Base-by-base conservation (phyloP, 148 eudicot species). In the Arctostaphylos glauca region DNA sequence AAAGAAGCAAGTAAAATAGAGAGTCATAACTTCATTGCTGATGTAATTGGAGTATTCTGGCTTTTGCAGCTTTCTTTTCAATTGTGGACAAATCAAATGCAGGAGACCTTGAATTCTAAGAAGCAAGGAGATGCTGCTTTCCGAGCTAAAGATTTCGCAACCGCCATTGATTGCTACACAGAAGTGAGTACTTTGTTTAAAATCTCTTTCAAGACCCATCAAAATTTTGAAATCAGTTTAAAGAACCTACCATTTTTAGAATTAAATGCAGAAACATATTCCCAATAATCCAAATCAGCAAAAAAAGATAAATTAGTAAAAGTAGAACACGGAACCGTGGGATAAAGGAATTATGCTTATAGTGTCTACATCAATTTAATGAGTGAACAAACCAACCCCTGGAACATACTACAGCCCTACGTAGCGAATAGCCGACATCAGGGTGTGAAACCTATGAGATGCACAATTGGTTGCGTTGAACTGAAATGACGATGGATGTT, bases 1-100 rank as follows among this genome's bases (percentile, higher is more conserved):
- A 2, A 21, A 59, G 19, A 59, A 59, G n/a, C 3, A 66, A 16
- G 12, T 31, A 25, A 66, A 66, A 2, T 23, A 25, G 70, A 66
- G 66, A 0, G 43, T 25, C n/a, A 74, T 74, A 14, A 44, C 46
- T 76, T 53, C n/a, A 31, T 25, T 77, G 52, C 53, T 78, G 59
- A 44, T 78, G 44, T 78, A 25, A 73, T 71, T 41, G 59, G n/a
- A 81, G 14, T 70, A 41, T 31, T 59, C 25, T 83, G 71, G 78
- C 31, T 74, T 74, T 64, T 85, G 91, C 89, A 92, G 95, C 94
- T 92, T 72, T 92, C 95, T 50, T 92, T 92, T 76, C 94, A 92
- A 85, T 80, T 91, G 92, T 91, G 95, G 95, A 92, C 95, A 47
- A 86, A 87, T 79, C 94, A 92, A 83, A 91, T 92, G 92, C 92